Percentiles rank a stretch among this genome's conserved stretches.
Conservation (phyloP, 2,329 filamentous ascomycete genomes). For the Pseudopithomyces maydicus region DNA sequence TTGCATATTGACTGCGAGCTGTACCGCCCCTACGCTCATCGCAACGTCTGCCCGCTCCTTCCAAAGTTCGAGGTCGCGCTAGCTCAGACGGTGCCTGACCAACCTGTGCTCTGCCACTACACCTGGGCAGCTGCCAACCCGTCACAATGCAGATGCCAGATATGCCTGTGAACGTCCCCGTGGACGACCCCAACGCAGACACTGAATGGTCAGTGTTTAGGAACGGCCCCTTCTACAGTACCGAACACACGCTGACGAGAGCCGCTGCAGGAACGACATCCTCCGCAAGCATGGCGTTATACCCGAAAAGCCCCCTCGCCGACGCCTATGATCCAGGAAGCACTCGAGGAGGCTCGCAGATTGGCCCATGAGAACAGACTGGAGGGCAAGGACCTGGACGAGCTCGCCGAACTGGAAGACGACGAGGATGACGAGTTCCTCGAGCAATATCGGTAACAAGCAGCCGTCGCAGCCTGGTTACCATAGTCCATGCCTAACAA, state of each 20-base stretch:
- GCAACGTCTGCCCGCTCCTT: background rate
- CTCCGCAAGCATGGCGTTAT: conserved; percentile 95
- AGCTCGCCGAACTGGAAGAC: conserved; percentile 91
- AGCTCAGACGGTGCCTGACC: background rate
- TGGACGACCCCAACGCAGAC: conserved; percentile 94
- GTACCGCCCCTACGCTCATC: background rate
- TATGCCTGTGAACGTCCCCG: conserved; percentile 74
- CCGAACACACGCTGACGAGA: background rate
- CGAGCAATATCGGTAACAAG: conserved; percentile 71
- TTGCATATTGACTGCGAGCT: background rate
- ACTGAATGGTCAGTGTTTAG: conserved; percentile 82
- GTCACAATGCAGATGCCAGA: conserved; percentile 51
- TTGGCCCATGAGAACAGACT: conserved; percentile 90
- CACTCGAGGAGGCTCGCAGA: conserved; percentile 79
- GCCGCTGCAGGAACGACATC: conserved; percentile 83
- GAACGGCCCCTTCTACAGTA: background rate
- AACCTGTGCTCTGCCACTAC: background rate
- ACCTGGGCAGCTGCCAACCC: background rate
- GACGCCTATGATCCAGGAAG: conserved; percentile 95
- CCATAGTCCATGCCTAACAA: background rate
- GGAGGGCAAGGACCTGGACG: conserved; percentile 92
- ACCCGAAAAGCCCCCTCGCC: conserved; percentile 97
- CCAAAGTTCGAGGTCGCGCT: background rate
- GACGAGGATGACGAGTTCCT: conserved; percentile 93
- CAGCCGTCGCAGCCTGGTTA: background rate